Evolutionary conservation across 257 asterid species (phyloP).

Genomic region (Knoxia roxburghii): DNA sequence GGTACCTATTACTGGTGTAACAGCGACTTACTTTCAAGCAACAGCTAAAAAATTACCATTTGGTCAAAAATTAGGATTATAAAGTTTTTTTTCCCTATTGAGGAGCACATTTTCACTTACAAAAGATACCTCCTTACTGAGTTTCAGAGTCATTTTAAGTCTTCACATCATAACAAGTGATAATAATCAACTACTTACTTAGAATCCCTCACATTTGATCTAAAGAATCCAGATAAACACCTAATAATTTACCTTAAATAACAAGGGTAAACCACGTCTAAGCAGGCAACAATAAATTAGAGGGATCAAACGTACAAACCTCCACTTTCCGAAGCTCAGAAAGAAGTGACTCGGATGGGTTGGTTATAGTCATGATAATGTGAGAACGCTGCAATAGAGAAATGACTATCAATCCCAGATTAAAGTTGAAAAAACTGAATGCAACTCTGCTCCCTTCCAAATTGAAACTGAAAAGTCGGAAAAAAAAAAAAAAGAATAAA

Average conservation of each 20-base stretch:
- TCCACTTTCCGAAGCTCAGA: conserved; percentile 95
- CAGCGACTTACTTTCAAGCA: not conserved
- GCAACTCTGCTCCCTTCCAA: conserved; percentile 1
- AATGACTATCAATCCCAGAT: conserved; percentile 28
- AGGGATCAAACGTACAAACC: conserved; percentile 40
- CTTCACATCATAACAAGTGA: not conserved
- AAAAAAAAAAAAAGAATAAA: not conserved
- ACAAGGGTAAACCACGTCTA: not conserved
- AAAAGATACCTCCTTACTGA: not conserved
- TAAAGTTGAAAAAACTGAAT: not conserved
- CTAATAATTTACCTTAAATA: not conserved
- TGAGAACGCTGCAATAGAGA: conserved; percentile 68
- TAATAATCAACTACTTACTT: not conserved
- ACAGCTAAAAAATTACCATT: not conserved
- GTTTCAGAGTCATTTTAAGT: not conserved
- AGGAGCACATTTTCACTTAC: not conserved
- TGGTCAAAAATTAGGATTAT: not conserved
- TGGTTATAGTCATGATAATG: conserved; percentile 74
- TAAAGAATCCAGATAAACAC: too few species aligned
- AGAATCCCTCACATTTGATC: too few species aligned
- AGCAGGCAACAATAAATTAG: conserved; percentile 11
- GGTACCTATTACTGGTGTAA: not conserved
- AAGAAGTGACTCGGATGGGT: conserved; percentile 94
- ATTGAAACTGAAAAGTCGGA: too few species aligned
- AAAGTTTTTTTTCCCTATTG: too few species aligned